These are phyloP conservation scores for Senecio squalidus DNA, from an alignment of 140 eudicot species.

Conservation along the genomic window DNA sequence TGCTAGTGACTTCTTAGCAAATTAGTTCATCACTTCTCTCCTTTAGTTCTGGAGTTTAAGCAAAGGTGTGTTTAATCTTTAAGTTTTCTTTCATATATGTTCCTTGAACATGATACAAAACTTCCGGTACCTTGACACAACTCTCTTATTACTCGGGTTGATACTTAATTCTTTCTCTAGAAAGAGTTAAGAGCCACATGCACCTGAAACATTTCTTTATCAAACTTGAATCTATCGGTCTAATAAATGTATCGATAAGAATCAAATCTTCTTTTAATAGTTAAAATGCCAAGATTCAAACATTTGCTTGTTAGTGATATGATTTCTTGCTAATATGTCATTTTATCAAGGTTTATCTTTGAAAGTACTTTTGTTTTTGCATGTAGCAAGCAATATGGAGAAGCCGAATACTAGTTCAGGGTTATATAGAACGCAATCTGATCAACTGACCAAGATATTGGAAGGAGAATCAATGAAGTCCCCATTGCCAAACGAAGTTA, in stretches of 20 bases:
- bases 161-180: not conserved
- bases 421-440: conserved; percentile 56
- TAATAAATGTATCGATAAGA: not conserved
- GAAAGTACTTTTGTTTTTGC: conserved; percentile 7
- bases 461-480: conserved; percentile 46
- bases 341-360: not conserved
- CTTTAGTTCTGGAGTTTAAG: conserved; percentile 10
- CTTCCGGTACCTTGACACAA: not conserved
- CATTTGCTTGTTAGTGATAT: not conserved
- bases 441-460: conserved; percentile 52
- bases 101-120: conserved; percentile 13
- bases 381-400: conserved; percentile 46
- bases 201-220: not conserved
- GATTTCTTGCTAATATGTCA: conserved; percentile 8
- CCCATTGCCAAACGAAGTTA: conserved; percentile 27
- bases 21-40: conserved; percentile 17
- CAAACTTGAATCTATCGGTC: too few species aligned
- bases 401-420: conserved; percentile 38
- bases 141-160: not conserved
- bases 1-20: conserved; percentile 8
- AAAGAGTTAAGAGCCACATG: not conserved
- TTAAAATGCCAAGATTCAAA: not conserved
- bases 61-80: conserved; percentile 18
- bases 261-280: not conserved
- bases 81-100: not conserved